Conservation (phyloP, 2,329 filamentous ascomycete genomes). For the Botrytis aclada region DNA sequence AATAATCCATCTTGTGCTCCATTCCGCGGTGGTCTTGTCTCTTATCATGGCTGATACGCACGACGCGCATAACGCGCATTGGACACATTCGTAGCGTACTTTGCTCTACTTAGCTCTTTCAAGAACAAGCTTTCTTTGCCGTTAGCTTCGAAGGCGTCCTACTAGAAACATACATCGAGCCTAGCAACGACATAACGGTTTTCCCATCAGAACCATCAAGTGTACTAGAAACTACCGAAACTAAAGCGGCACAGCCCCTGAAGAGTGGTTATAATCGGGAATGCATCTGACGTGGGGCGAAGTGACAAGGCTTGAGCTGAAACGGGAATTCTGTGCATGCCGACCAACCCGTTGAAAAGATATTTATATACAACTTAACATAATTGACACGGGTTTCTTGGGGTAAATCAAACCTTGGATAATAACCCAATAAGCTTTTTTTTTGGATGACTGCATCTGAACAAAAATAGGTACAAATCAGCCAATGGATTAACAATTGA, state of each 20-base stretch:
- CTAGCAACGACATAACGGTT: not conserved
- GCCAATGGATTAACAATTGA: not conserved
- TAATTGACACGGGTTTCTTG: too few species aligned
- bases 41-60: not conserved
- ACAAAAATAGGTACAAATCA: not conserved
- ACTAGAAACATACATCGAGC: not conserved
- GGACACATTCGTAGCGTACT: not conserved
- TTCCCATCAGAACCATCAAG: not conserved
- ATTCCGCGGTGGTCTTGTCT: not conserved
- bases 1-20: not conserved
- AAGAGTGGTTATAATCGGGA: not conserved
- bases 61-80: not conserved
- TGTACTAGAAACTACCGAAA: not conserved
- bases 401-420: not conserved
- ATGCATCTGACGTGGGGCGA: not conserved
- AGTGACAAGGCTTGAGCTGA: not conserved
- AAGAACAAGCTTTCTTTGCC: not conserved
- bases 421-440: not conserved
- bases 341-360: not conserved
- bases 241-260: not conserved
- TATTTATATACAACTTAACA: not conserved
- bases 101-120: not conserved
- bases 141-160: not conserved
- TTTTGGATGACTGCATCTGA: fast-evolving
- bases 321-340: not conserved